These are phyloP conservation scores for Pinus taeda DNA, from an alignment of 75 land plant genomes.

Conservation along the genomic window DNA sequence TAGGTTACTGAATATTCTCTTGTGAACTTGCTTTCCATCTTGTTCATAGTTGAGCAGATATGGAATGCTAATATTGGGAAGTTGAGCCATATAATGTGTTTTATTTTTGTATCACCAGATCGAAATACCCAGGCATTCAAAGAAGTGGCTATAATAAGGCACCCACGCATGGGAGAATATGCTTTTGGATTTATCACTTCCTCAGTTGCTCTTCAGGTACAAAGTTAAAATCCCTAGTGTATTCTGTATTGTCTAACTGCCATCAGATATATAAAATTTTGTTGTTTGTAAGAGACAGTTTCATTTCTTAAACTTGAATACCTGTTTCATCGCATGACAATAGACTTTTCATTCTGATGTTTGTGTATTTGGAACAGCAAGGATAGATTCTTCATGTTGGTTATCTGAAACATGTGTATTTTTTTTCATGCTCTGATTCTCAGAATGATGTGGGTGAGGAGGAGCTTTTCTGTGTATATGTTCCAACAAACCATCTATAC, in stretches of 20 bases:
- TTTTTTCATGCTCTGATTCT: neutral
- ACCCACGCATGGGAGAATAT: slow-evolving; percentile 75
- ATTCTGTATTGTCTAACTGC: neutral
- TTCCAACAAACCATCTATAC: slow-evolving; percentile 54
- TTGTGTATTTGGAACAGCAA: neutral
- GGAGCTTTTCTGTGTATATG: slow-evolving; percentile 46
- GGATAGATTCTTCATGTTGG: neutral
- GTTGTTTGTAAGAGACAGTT: neutral
- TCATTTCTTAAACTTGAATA: neutral
- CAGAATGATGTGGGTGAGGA: slow-evolving; percentile 42
- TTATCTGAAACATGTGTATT: neutral
- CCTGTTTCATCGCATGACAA: neutral
- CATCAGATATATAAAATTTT: neutral
- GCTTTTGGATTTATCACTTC: slow-evolving; percentile 78
- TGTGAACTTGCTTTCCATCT: neutral
- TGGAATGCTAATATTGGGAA: neutral
- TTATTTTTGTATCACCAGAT: slow-evolving; percentile 27
- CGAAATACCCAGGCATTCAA: slow-evolving; percentile 78
- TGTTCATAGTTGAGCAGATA: neutral
- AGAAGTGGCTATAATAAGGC: slow-evolving; percentile 86
- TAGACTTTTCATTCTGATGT: neutral
- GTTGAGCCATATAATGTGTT: slow-evolving; percentile 3
- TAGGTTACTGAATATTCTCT: neutral
- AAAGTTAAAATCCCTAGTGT: neutral
- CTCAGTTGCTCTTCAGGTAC: slow-evolving; percentile 61